Evolutionary conservation across 1,284 basidiomycete genomes (phyloP).

Genomic region (Peniophora sp.): DNA sequence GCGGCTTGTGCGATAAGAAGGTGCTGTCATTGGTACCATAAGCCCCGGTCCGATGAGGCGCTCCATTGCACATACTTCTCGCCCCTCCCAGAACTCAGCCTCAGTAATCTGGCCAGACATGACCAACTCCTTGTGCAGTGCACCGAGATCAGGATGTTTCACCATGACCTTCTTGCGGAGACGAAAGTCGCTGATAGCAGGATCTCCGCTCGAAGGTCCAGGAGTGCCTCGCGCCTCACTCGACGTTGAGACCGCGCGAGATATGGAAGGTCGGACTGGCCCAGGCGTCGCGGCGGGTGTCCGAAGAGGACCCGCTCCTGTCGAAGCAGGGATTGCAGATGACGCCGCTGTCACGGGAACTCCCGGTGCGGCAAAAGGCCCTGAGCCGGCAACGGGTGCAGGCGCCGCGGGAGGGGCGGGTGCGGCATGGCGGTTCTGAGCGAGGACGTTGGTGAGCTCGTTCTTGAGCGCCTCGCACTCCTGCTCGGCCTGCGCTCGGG

Average conservation of each 20-base stretch:
- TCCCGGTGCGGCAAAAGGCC: constrained; percentile 20
- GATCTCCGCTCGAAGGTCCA: constrained; percentile 17
- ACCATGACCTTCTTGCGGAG: constrained; percentile 76
- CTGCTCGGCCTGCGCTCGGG: constrained; percentile 45
- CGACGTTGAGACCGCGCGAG: constrained; percentile 52
- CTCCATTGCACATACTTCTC: constrained; percentile 56
- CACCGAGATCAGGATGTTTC: constrained; percentile 66
- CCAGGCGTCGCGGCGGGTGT: too few species aligned
- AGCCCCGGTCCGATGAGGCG: constrained; percentile 1
- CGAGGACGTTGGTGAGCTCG: constrained; percentile 67
- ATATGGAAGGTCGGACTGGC: constrained; percentile 27
- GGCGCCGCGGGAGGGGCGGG: constrained; percentile 7
- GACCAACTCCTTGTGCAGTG: constrained; percentile 81
- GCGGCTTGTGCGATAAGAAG: constrained; percentile 66
- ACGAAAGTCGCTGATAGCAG: constrained; percentile 45
- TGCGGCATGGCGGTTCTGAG: constrained; percentile 46
- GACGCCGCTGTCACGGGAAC: constrained; percentile 14
- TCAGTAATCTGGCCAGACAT: constrained; percentile 81
- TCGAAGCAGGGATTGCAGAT: constrained; percentile 20
- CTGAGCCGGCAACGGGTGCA: constrained; percentile 18
- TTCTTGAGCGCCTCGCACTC: constrained; percentile 78
- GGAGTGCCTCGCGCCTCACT: constrained; percentile 45
- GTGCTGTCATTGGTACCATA: constrained; percentile 36
- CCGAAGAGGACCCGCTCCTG: constrained; percentile 1
- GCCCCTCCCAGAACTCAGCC: constrained; percentile 91